phyloP scores from a whole-genome alignment of 1,139 yeast genomes.

The Sugiyamaella xylanicola region DNA sequence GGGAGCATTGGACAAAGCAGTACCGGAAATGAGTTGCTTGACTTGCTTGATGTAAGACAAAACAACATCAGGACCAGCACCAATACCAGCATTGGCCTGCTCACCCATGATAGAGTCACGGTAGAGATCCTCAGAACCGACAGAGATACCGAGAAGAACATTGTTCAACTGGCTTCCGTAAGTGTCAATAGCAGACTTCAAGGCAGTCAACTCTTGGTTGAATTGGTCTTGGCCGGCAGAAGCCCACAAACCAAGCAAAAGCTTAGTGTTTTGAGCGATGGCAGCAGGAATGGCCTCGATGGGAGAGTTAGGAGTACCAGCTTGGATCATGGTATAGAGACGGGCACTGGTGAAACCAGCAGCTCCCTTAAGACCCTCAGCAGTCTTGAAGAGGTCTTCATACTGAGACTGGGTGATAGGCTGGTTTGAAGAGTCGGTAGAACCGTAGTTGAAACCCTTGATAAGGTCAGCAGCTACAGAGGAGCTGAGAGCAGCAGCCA shows the following conservation, averaged over 20 bases:
- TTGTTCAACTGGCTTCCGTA: slow-evolving; percentile 30
- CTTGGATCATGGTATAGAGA: slow-evolving; percentile 34
- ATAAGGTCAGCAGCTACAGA: slow-evolving; percentile 7
- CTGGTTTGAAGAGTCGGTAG: slow-evolving; percentile 31
- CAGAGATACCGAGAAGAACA: slow-evolving; percentile 66
- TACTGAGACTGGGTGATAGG: slow-evolving; percentile 32
- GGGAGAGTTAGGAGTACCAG: slow-evolving; percentile 36
- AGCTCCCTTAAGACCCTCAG: slow-evolving; percentile 27
- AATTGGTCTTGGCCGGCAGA: slow-evolving; percentile 38
- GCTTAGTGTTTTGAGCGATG: slow-evolving; percentile 39
- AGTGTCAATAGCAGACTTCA: slow-evolving; percentile 33
- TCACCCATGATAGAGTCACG: slow-evolving; percentile 51
- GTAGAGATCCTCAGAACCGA: slow-evolving; percentile 90
- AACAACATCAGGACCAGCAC: slow-evolving; percentile 65
- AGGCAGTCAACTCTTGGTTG: slow-evolving; percentile 39
- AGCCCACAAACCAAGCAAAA: slow-evolving; percentile 41
- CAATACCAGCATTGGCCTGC: slow-evolving; percentile 41
- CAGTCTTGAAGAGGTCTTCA: slow-evolving; percentile 33
- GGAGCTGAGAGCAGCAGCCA: neutral
- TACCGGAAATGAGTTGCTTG: slow-evolving; percentile 51
- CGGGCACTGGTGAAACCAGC: slow-evolving; percentile 33
- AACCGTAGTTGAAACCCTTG: slow-evolving; percentile 34
- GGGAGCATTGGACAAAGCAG: slow-evolving; percentile 27
- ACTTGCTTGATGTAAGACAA: slow-evolving; percentile 64
- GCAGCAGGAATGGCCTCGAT: slow-evolving; percentile 40